phyloP scores from a whole-genome alignment of 805 yeast genomes.

The Saturnispora besseyi region DNA sequence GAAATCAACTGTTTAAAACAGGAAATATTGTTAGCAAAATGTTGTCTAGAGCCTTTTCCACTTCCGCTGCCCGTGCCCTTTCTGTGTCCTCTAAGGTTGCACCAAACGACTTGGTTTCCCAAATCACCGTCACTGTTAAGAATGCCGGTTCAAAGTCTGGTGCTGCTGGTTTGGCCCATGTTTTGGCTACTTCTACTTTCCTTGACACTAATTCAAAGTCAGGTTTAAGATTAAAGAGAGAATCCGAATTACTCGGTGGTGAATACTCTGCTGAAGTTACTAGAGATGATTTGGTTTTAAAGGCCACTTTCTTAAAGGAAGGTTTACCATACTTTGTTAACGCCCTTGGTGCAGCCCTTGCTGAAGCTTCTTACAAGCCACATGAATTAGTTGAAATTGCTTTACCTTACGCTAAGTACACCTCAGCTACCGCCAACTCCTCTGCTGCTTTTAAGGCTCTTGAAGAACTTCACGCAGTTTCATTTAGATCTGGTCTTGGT shows the following conservation, averaged over 20 bases:
- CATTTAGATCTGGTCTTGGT: conserved; percentile 86
- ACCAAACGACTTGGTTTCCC: conserved; percentile 57
- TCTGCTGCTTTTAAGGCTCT: conserved; percentile 52
- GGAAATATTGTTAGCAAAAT: conserved; percentile 9
- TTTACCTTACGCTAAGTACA: conserved; percentile 65
- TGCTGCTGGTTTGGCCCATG: conserved; percentile 76
- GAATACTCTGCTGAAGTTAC: conserved; percentile 56
- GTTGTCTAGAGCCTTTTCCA: conserved; percentile 30
- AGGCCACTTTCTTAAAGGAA: conserved; percentile 75
- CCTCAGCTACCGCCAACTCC: conserved; percentile 42
- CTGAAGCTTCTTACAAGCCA: conserved; percentile 65
- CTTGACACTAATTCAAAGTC: conserved; percentile 75
- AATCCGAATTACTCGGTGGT: conserved; percentile 91
- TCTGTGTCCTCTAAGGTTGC: conserved; percentile 31
- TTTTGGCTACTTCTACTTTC: conserved; percentile 76
- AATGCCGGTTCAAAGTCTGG: conserved; percentile 77
- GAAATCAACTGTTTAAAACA: neutral
- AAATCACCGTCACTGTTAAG: conserved; percentile 66
- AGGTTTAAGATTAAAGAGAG: conserved; percentile 89
- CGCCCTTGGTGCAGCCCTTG: conserved; percentile 65
- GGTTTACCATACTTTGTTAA: conserved; percentile 88
- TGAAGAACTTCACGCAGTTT: conserved; percentile 69
- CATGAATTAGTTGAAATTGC: conserved; percentile 81
- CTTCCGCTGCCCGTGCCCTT: conserved; percentile 39
- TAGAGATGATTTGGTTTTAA: conserved; percentile 77